Evolutionary conservation across 805 yeast species (phyloP).

Genomic region (Monosporozyma servazzii): DNA sequence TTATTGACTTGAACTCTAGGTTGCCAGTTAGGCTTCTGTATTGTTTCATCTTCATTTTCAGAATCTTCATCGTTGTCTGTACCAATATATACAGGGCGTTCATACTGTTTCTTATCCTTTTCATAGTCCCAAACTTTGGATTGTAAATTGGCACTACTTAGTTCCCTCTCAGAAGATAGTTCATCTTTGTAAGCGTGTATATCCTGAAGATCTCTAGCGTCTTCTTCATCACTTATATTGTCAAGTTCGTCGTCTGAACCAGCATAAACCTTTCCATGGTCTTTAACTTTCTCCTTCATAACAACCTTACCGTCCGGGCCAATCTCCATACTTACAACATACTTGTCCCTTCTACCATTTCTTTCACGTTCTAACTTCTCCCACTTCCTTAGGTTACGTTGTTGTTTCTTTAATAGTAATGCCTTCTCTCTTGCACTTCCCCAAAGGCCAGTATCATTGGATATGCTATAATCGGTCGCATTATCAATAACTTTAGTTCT

Average conservation of each 20-base stretch:
- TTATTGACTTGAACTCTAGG: conserved; percentile 21
- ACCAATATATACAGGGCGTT: conserved; percentile 39
- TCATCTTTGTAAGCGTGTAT: conserved; percentile 22
- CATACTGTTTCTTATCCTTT: conserved; percentile 46
- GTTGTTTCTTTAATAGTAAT: conserved; percentile 76
- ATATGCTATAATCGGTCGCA: conserved; percentile 65
- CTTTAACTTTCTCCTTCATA: conserved; percentile 40
- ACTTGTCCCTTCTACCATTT: conserved; percentile 59
- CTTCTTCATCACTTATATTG: conserved; percentile 33
- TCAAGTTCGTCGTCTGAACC: conserved; percentile 26
- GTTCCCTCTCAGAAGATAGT: conserved; percentile 12
- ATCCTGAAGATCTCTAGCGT: conserved; percentile 24
- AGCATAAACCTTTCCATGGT: conserved; percentile 17
- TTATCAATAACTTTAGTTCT: conserved; percentile 88
- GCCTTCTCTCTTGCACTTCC: conserved; percentile 79
- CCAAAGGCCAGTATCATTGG: conserved; percentile 61
- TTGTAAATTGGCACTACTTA: conserved; percentile 19
- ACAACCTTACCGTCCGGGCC: conserved; percentile 68
- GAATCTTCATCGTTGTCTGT: not conserved
- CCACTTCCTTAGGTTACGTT: conserved; percentile 55
- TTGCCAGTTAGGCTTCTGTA: conserved; percentile 4
- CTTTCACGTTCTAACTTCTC: conserved; percentile 51
- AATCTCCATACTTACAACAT: conserved; percentile 68
- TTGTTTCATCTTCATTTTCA: not conserved
- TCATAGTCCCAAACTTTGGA: conserved; percentile 52